Evolutionary conservation across 345 rosid genomes (phyloP), one percentile per base, ranked within the genome.

Genomic region (Salix purpurea): DNA sequence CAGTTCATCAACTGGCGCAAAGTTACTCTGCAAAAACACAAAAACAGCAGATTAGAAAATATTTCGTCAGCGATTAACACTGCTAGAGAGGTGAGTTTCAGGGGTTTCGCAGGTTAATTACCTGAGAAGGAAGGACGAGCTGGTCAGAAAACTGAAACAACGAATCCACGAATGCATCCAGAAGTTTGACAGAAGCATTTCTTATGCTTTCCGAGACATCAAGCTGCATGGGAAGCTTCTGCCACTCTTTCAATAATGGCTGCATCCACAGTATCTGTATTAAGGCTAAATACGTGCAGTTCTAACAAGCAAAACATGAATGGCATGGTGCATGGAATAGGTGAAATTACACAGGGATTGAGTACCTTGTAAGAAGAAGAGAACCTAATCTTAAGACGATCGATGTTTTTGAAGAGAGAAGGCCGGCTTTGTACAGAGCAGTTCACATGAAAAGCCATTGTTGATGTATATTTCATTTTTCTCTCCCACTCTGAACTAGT

Each of bases 51-150:
- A 48, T 71, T 9, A 73, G 68, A 50, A 66, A 8, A 30, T 30
- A 10, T 6, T 12, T 64, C 36, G 28, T 4, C 36, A 13, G 5
- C 1, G 7, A 16, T 10, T 21, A 11, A 68, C 21, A 7, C 28
- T 1, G 4, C 0, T 40, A 6, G n/a, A 19, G 21, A 36, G 30
- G 16, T 9, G 6, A 16, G 39, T 30, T 8, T 67, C 9, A 24
- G 62, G 37, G 37, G 2, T 0, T 52, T 40, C 39, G 19, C 10
- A 0, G 48, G 11, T 40, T n/a, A 2, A 36, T 21, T 67, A 87
- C 88, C 85, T 85, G 89, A 23, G 85, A 81, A 5, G 91, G 88
- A 36, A 81, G 85, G 66, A 74, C 24, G 44, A 89, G 86, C 61
- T 84, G 86, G 65, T 83, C 86, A 28, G 67, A 72, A 68, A 88